Evolutionary conservation across 176 grass and related monocot species (phyloP), one percentile per base, ranked within the genome.

Genomic region (Microstegium vimineum): DNA sequence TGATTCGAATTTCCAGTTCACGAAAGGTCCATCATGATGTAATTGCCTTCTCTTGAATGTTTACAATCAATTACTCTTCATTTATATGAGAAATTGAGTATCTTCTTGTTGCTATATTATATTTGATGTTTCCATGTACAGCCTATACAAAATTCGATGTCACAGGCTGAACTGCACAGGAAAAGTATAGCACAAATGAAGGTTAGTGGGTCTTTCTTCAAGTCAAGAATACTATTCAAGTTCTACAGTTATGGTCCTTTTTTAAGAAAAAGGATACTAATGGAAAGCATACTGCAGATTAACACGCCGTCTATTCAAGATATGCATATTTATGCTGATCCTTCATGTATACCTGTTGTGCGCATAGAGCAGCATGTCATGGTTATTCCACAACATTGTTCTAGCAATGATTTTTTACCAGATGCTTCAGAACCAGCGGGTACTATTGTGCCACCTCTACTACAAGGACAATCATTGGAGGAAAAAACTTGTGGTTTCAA

Each of bases 181-280:
- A 99, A 92, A 94, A 94, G 88, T 86, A 94, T 99, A 86, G 89
- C 80, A 46, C 93, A 99, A 84, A 99, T 99, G 97, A 99, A 95
- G 89, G 97, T 94, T 71, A n/a, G n/a, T 62, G 64, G 37, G 1
- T 25, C 34, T 71, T 71, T 75, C 74, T 47, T 61, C 86, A 52
- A 64, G 74, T n/a, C n/a, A n/a, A n/a, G n/a, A n/a, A n/a, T n/a
- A n/a, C n/a, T n/a, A n/a, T n/a, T n/a, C n/a, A n/a, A n/a, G n/a
- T n/a, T n/a, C n/a, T n/a, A n/a, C n/a, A n/a, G n/a, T n/a, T n/a
- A n/a, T n/a, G n/a, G n/a, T n/a, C n/a, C n/a, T n/a, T n/a, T n/a
- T n/a, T n/a, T n/a, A 83, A 63, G 12, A 70, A 83, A 52, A 26
- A 42, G 33, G 38, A n/a, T 74, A 70, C 63, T 86, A 31, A 83